Evolutionary conservation across 257 asterid genomes (phyloP).

Genomic region (Fraxinus cuspidata): DNA sequence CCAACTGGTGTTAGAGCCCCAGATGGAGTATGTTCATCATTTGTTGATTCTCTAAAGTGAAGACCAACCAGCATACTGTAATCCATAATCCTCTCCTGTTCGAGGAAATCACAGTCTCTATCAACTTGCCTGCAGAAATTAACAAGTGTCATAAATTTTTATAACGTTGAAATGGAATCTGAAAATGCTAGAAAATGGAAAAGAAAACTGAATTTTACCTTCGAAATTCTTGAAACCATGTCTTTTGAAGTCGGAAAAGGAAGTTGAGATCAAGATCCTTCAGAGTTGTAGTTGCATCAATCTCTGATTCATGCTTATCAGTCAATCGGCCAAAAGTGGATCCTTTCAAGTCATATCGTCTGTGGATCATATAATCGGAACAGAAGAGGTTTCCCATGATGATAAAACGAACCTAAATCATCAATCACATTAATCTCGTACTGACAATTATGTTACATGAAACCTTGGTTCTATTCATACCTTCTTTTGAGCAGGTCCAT

Average conservation of each 20-base stretch:
- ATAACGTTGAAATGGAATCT: not conserved
- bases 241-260: slow-evolving; percentile 68
- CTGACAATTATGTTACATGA: not conserved
- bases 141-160: not conserved
- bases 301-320: slow-evolving; percentile 84
- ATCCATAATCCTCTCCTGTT: slow-evolving; percentile 78
- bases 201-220: slow-evolving; percentile 46
- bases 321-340: slow-evolving; percentile 88
- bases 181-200: not conserved
- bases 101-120: slow-evolving; percentile 72
- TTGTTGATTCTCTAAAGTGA: slow-evolving; percentile 54
- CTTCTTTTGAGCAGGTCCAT: slow-evolving; percentile 69
- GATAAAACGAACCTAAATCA: slow-evolving; percentile 72
- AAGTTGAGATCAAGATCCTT: slow-evolving; percentile 93
- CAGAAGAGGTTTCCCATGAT: slow-evolving; percentile 91
- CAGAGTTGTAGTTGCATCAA: slow-evolving; percentile 83
- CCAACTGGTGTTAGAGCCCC: slow-evolving; percentile 43
- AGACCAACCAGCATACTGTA: slow-evolving; percentile 78
- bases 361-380: slow-evolving; percentile 69
- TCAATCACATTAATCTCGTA: slow-evolving; percentile 13
- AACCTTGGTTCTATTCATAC: slow-evolving; percentile 31
- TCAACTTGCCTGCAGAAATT: slow-evolving; percentile 64
- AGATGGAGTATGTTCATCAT: slow-evolving; percentile 40
- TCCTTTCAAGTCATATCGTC: slow-evolving; percentile 85
- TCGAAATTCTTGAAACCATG: slow-evolving; percentile 85